Base-by-base conservation (phyloP, 257 asterid genomes). In the Solanum lycopersicoides region DNA sequence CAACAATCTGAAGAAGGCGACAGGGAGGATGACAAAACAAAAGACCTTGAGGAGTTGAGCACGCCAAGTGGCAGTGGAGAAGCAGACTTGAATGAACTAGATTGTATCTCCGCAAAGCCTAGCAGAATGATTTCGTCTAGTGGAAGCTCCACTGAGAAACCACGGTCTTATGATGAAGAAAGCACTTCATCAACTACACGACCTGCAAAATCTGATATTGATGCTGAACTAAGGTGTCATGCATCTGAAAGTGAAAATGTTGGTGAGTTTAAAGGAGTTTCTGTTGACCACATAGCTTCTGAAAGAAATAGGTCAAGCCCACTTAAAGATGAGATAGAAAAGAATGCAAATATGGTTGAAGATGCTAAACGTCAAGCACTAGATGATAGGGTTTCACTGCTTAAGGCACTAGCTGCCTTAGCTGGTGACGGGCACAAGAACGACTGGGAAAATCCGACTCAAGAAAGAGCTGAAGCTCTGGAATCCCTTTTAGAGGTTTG, bases 401-500 rank as follows among this genome's bases (percentile, higher is more conserved):
- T 89, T 7, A 90, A 85, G 37, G 77, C 86, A 8, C 86, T 83
- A 42, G 88, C 89, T 75, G 90, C 95, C 72, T 82, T 86, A 75
- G 80, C 87, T 34, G 86, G 69, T 2, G 91, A 89, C 41, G 95
- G 89, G 71, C 89, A 73, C 90, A 86, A 90, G 28, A 87, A 28
- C 1, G 92, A 90, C 44, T 87, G 87, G 89, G 93, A 87, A 75
- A 91, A 71, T 84, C 91, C 91, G 4, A 93, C 91, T 53, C 92
- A 88, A 79, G 95, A 91, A 59, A 93, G 99, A 86, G 98, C 98
- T 0, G 96, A 97, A 83, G 99, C 98, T 74, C 91, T 97, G 37
- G 99, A 97, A 91, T 94, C 99, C 16, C 92, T 97, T 88, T 98
- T 97, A 21, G 99, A 97, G 90, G 89, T 95, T 44, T 97, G 99